Evolutionary conservation across 345 rosid genomes (phyloP), one percentile per base, ranked within the genome.

Genomic region (Trapa incisa): DNA sequence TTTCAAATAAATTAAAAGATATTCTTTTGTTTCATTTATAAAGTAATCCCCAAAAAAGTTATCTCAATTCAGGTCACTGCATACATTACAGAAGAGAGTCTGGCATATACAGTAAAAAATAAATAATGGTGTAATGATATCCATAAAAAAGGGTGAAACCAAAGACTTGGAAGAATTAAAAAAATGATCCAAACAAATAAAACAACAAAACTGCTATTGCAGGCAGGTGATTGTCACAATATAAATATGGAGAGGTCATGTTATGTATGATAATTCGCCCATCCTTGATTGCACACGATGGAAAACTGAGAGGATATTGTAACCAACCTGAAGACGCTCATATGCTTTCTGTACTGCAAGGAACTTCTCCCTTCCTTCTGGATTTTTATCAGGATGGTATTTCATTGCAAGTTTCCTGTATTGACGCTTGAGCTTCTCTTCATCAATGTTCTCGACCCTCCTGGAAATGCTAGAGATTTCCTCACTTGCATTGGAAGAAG

Each of bases 401-500:
- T 80, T 91, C 97, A 94, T 94, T 12, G 99, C 99, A 78, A 94
- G 97, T 80, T 94, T 94, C 81, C 99, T 89, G 75, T 94, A 94
- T 68, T 94, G 99, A 29, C 99, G 85, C 89, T 94, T 94, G 57
- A 94, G 90, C 78, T 87, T 94, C 78, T 94, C 99, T 83, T 94
- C 99, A 83, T 94, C 99, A 74, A 94, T 86, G 80, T 87, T 91
- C 87, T 94, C 96, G 78, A 89, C 86, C 76, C 86, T 87, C 77
- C 83, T 94, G 66, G 99, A 87, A 75, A 91, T 79, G 81, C 73
- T 84, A 65, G 81, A 74, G 57, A 65, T 69, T 68, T 82, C 92
- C 74, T 83, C 96, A 71, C 77, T 77, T 66, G 58, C 67, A 71
- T 84, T 84, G 53, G 71, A 70, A 77, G 89, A 75, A 72, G 65